Percentiles rank a stretch among this genome's conserved stretches.
Conservation (phyloP, 164 flowering plant species). For the Berberis vulgaris region DNA sequence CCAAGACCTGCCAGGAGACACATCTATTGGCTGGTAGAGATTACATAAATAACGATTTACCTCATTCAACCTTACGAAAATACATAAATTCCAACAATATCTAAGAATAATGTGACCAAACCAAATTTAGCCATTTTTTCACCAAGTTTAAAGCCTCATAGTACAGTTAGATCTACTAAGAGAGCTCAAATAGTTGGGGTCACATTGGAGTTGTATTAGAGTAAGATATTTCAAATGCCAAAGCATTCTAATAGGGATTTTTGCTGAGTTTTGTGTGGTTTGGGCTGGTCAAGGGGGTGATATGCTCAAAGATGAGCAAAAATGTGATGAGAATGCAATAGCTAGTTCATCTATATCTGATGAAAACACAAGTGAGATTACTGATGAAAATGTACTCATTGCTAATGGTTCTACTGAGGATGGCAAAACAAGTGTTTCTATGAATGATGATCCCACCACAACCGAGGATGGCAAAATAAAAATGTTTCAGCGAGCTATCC, state of each 20-base stretch:
- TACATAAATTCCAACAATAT: constrained; percentile 9
- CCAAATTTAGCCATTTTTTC: constrained; percentile 59
- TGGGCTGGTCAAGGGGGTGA: constrained; percentile 61
- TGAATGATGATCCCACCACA: constrained; percentile 26
- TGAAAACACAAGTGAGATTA: too few species aligned
- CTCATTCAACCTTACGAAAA: constrained; percentile 68
- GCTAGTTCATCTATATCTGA: too few species aligned
- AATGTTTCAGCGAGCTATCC: too few species aligned
- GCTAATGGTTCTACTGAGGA: not conserved
- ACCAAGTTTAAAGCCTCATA: constrained; percentile 65
- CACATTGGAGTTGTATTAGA: constrained; percentile 60
- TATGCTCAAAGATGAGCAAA: constrained; percentile 7
- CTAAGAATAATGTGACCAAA: constrained; percentile 28
- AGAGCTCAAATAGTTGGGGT: constrained; percentile 85
- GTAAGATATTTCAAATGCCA: constrained; percentile 54
- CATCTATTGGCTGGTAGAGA: too few species aligned
- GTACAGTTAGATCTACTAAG: constrained; percentile 61
- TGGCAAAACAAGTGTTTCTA: constrained; percentile 23
- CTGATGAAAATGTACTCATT: too few species aligned
- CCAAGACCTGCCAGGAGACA: too few species aligned
- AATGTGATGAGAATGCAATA: not conserved
- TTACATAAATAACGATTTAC: constrained; percentile 23
- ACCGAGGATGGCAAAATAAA: too few species aligned
- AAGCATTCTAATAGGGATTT: constrained; percentile 60
- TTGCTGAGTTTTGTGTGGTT: constrained; percentile 45